These are phyloP conservation scores for Peniophora sp. DNA, from an alignment of 1,284 basidiomycete genomes.

Conservation along the genomic window DNA sequence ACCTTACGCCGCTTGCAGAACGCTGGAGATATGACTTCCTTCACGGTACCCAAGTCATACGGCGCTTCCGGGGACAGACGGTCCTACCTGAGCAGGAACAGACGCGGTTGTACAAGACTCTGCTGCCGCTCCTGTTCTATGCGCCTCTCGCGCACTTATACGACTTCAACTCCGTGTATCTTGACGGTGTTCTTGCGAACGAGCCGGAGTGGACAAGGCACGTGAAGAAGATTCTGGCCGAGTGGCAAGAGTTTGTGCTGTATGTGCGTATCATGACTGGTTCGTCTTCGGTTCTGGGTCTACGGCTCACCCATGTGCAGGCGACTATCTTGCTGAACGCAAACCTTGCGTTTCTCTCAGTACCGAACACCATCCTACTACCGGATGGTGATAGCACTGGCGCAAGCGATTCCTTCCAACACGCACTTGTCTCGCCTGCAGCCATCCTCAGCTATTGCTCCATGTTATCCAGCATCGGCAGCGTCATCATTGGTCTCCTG, in stretches of 20 bases:
- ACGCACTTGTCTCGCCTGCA: constrained; percentile 13
- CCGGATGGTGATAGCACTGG: constrained; percentile 1
- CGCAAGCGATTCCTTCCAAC: neutral
- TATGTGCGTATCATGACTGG: neutral
- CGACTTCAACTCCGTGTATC: neutral
- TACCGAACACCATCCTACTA: neutral
- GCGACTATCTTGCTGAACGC: constrained; percentile 1
- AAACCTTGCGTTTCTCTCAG: constrained; percentile 4
- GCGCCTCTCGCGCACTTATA: neutral
- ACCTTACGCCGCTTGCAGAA: too few relatives aligned
- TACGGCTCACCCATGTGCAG: neutral
- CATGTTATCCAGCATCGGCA: constrained; percentile 28
- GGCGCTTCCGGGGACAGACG: too few relatives aligned
- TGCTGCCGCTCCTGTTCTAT: neutral
- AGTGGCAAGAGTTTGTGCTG: neutral
- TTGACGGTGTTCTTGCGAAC: neutral
- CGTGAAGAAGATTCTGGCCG: neutral
- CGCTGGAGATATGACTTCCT: too few relatives aligned
- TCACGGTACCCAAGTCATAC: too few relatives aligned
- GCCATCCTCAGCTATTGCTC: constrained; percentile 32
- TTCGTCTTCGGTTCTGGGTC: neutral
- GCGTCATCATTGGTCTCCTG: constrained; percentile 31
- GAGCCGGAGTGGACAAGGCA: neutral
- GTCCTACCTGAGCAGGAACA: too few relatives aligned
- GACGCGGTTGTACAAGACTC: neutral